Conservation (phyloP, 768 basidiomycete genomes). For the Candolleomyces efflorescens region DNA sequence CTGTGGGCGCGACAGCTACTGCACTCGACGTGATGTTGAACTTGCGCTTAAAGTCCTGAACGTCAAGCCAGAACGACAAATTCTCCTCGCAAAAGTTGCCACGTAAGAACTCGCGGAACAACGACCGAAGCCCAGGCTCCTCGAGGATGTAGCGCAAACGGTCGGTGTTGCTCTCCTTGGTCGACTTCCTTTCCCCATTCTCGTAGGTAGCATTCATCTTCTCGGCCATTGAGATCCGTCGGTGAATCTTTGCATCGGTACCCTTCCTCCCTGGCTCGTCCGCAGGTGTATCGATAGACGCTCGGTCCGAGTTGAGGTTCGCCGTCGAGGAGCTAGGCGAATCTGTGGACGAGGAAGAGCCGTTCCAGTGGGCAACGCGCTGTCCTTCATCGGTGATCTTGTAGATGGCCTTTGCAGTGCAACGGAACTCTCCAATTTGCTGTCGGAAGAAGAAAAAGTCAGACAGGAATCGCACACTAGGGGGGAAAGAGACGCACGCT, state of each 20-base stretch:
- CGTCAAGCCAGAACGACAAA: conserved; percentile 94
- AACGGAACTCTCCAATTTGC: conserved; percentile 96
- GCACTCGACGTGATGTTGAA: conserved; percentile 96
- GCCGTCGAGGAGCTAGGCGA: conserved; percentile 67
- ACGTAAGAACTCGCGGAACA: conserved; percentile 94
- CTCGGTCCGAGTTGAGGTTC: conserved; percentile 55
- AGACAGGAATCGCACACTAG: conserved; percentile 12
- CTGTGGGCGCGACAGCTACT: conserved; percentile 47
- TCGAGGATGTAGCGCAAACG: conserved; percentile 90
- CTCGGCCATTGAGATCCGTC: conserved; percentile 75
- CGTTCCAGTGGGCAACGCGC: conserved; percentile 82
- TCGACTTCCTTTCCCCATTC: conserved; percentile 47
- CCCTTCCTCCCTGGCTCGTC: conserved; percentile 18
- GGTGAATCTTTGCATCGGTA: conserved; percentile 62
- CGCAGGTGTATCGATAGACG: conserved; percentile 50
- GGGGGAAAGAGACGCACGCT: conserved; percentile 45
- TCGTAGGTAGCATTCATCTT: conserved; percentile 57
- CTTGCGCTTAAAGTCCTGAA: conserved; percentile 93
- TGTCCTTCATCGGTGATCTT: conserved; percentile 90
- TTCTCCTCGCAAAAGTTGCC: conserved; percentile 99
- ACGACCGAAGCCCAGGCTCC: conserved; percentile 78
- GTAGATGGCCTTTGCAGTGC: conserved; percentile 94
- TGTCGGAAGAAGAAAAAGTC: conserved; percentile 24
- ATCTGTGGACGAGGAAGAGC: conserved; percentile 31
- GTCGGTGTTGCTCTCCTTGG: conserved; percentile 89